Base-by-base conservation (phyloP, 805 yeast species). In the Nakazawaea populi region DNA sequence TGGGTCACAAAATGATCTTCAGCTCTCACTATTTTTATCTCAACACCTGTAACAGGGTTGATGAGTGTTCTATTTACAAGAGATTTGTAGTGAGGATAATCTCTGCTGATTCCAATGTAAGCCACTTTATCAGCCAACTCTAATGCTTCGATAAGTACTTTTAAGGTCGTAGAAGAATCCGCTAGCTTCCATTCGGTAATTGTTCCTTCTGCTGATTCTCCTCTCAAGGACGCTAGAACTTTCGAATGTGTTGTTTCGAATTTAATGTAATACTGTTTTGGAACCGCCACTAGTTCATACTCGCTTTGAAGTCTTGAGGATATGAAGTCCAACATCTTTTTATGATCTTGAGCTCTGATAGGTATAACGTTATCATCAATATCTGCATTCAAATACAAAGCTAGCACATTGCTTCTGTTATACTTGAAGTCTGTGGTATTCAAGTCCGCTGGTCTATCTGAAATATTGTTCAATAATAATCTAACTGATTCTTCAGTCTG, bases 121-220 rank as follows among this genome's bases (percentile, higher is more conserved):
- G 47, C 39, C 2, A 49, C 39, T 40, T 38, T 49, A 30, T 49
- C 52, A 27, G 41, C 36, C 12, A 49, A 34, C 14, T 49, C 48
- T 6, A 40, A 27, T 3, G 34, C 5, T n/a, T 37, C 31, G 9
- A 49, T 10, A 11, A 4, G 6, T 1, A 49, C 48, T 9, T 24
- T 11, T 2, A 32, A n/a, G 6, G 2, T 4, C 5, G 34, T 14
- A 7, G 36, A 27, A 27, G 47, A 27, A 30, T 42, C 34, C 11
- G 31, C 24, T 5, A 27, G 31, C n/a, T 48, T 32, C 51, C 51
- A 48, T 11, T 30, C 7, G 6, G 47, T 37, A 12, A 12, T 12
- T 9, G 14, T n/a, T 1, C 24, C 5, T 28, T 43, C 46, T 8
- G 4, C 27, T 27, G 41, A n/a, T 4, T 5, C 14, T 34, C 35